Conservation (phyloP, 768 basidiomycete genomes). For the Boletus rubescentipes region DNA sequence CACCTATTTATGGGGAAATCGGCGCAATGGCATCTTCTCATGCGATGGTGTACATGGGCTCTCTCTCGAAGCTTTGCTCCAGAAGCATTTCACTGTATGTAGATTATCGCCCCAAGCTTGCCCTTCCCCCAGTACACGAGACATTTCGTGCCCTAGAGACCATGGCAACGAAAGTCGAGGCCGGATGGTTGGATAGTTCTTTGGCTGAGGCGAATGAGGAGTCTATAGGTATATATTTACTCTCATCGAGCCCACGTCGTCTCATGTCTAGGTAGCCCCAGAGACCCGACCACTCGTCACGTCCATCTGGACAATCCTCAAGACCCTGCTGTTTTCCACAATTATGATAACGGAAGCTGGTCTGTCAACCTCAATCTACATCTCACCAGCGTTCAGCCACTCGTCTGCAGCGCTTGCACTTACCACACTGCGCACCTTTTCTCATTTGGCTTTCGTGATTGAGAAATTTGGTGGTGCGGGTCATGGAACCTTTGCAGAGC, state of each 20-base stretch:
- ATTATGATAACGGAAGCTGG: slow-evolving; percentile 69
- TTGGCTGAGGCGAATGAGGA: slow-evolving; percentile 28
- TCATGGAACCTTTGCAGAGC: slow-evolving; percentile 60
- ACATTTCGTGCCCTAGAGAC: slow-evolving; percentile 29
- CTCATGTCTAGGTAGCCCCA: slow-evolving; percentile 35
- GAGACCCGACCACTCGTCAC: slow-evolving; percentile 45
- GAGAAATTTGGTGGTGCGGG: slow-evolving; percentile 72
- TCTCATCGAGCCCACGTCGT: slow-evolving; percentile 3
- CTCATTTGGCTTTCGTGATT: slow-evolving; percentile 72
- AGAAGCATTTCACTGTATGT: slow-evolving; percentile 34
- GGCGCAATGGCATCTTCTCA: slow-evolving; percentile 35
- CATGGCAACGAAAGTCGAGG: slow-evolving; percentile 45
- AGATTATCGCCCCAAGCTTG: slow-evolving; percentile 34
- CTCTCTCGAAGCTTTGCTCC: slow-evolving; percentile 41
- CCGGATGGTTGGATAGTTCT: slow-evolving; percentile 46
- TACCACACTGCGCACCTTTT: slow-evolving; percentile 54
- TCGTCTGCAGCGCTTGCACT: slow-evolving; percentile 53
- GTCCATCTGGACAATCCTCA: slow-evolving; percentile 66
- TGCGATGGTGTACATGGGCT: slow-evolving; percentile 38
- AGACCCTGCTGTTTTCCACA: slow-evolving; percentile 71
- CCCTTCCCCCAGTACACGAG: slow-evolving; percentile 27
- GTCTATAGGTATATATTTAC: slow-evolving; percentile 35
- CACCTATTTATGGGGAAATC: slow-evolving; percentile 37
- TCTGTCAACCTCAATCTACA: slow-evolving; percentile 54
- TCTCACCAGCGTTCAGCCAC: slow-evolving; percentile 39